These are phyloP conservation scores for Suillus hirtellus DNA, from an alignment of 768 basidiomycete genomes.

Conservation along the genomic window DNA sequence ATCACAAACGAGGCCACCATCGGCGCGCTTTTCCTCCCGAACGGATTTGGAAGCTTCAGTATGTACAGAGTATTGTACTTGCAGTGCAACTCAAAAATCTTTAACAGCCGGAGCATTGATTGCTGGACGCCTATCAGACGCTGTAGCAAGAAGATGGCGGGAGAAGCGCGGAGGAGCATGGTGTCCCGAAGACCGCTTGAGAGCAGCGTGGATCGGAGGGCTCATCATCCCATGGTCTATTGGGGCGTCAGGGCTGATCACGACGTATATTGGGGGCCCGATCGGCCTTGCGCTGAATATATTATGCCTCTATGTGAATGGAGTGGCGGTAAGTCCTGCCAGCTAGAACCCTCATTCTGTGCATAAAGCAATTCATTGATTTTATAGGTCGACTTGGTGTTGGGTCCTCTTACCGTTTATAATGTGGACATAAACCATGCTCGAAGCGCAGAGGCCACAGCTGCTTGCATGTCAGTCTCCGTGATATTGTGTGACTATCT, in stretches of 20 bases:
- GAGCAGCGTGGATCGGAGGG: conserved; percentile 45
- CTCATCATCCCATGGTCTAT: conserved; percentile 51
- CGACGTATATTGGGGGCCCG: conserved; percentile 44
- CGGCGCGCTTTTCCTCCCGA: conserved; percentile 59
- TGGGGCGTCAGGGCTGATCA: conserved; percentile 45
- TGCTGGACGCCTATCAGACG: conserved; percentile 56
- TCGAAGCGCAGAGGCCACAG: conserved; percentile 44
- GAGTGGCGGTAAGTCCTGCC: conserved; percentile 48
- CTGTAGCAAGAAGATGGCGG: conserved; percentile 45
- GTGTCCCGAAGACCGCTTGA: conserved; percentile 65
- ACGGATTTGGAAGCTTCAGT: conserved; percentile 60
- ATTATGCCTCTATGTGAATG: conserved; percentile 54
- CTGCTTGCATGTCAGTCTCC: conserved; percentile 46
- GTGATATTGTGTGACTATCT: neutral
- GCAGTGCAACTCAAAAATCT: neutral
- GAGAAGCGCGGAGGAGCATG: conserved; percentile 49
- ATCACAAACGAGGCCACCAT: conserved; percentile 58
- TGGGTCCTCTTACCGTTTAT: conserved; percentile 54
- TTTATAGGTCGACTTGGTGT: conserved; percentile 49
- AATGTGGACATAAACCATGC: conserved; percentile 55
- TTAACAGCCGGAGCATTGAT: conserved; percentile 54
- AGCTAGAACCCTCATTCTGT: neutral
- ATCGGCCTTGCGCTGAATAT: conserved; percentile 49
- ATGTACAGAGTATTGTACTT: conserved; percentile 23
- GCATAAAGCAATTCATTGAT: neutral